phyloP scores from a whole-genome alignment of 331 rosid species.

The Prunus yedoensis region DNA sequence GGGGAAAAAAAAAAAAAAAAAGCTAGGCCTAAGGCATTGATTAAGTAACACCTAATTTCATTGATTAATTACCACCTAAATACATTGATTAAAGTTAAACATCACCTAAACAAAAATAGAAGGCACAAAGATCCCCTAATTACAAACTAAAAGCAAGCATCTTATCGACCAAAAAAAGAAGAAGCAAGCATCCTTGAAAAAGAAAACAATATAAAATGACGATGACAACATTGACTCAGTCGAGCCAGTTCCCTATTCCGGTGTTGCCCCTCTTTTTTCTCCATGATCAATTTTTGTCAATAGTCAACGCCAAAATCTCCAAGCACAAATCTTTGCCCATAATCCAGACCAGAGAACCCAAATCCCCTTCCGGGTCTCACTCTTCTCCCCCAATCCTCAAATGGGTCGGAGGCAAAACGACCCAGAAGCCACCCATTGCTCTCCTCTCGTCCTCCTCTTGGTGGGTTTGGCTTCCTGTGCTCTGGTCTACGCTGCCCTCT shows the following conservation, averaged over 20 bases:
- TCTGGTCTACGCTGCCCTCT: conserved; percentile 54
- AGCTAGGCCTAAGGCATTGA: too few relatives aligned
- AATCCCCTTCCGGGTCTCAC: conserved; percentile 32
- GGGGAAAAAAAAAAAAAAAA: too few relatives aligned
- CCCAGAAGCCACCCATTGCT: conserved; percentile 31
- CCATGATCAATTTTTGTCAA: not conserved
- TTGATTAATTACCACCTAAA: too few relatives aligned
- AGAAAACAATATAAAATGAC: not conserved
- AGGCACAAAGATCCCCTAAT: too few relatives aligned
- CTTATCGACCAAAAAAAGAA: too few relatives aligned
- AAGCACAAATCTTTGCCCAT: not conserved
- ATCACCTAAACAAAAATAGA: too few relatives aligned
- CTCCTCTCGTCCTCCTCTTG: conserved; percentile 40
- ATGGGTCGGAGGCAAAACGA: conserved; percentile 75
- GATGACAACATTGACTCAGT: not conserved
- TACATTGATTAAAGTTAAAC: too few relatives aligned
- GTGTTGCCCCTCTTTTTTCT: not conserved
- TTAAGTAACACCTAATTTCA: too few relatives aligned
- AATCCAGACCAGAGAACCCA: conserved; percentile 6
- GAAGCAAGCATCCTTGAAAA: too few relatives aligned
- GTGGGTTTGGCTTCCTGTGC: conserved; percentile 54
- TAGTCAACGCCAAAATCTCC: conserved; percentile 48
- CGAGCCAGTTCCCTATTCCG: not conserved
- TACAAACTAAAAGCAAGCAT: too few relatives aligned
- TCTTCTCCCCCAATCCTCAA: conserved; percentile 24